Evolutionary conservation across 1,284 basidiomycete genomes (phyloP), one percentile per base, ranked within the genome.

Genomic region (Earliella scabrosa): DNA sequence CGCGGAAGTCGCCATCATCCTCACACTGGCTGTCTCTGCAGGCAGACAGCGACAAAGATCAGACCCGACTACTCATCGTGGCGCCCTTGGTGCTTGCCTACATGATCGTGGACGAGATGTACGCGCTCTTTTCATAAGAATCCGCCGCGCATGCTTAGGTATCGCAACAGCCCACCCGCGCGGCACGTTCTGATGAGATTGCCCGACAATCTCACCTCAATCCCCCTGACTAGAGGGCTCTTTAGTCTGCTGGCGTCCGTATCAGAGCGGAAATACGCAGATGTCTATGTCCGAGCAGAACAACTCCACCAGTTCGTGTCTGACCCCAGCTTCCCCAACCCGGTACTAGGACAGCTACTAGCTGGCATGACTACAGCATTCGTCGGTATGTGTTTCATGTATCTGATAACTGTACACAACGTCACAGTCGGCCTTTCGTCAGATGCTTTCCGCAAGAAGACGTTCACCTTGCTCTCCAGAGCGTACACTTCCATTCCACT

Each of bases 401-500:
- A 20, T 51, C 13, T 54, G 34, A n/a, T n/a, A 1, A 4, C 2
- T 7, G 6, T 10, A 11, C n/a, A n/a, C n/a, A n/a, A n/a, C n/a
- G n/a, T n/a, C n/a, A n/a, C n/a, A n/a, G n/a, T n/a, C n/a, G n/a
- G n/a, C n/a, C n/a, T n/a, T n/a, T n/a, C n/a, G n/a, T 13, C 38
- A 67, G 66, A 53, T 1, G 54, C 56, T 4, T 89, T 88, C 72
- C 81, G 85, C 40, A 65, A 67, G 54, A 77, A 82, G 59, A 85
- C 83, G 0, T 78, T 86, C 59, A 61, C 64, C 1, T 72, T 89
- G 9, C 64, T 90, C 18, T 77, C 82, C 11, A 79, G 76, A 64
- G 84, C 85, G n/a, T 89, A 87, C 70, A 78, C 80, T 0, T 82
- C 84, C 2, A 71, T 90, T 27, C 77, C 82, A 13, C 54, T 84